Evolutionary conservation across 2,329 filamentous ascomycete species (phyloP).

Genomic region (Penicillium italicum): DNA sequence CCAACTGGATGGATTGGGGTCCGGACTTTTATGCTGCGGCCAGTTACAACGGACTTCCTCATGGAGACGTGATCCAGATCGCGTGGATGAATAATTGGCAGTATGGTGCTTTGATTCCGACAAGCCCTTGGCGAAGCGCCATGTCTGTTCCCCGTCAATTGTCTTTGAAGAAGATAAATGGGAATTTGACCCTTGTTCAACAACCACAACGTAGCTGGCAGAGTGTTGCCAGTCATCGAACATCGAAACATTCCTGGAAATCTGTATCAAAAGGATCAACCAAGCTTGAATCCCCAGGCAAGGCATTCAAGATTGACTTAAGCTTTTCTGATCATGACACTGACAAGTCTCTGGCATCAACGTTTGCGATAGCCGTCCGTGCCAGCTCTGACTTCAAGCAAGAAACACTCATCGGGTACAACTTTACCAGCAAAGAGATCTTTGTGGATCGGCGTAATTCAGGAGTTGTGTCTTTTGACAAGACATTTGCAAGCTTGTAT

Average conservation of each 20-base stretch:
- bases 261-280: constrained; percentile 11
- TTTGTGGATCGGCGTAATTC: constrained; percentile 27
- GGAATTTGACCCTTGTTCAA: constrained; percentile 16
- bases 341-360: background rate
- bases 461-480: constrained; percentile 22
- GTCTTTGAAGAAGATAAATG: constrained; percentile 18
- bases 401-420: constrained; percentile 28
- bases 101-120: constrained; percentile 24
- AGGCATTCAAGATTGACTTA: constrained; percentile 20
- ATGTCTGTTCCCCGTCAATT: constrained; percentile 27
- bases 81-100: constrained; percentile 35
- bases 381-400: constrained; percentile 19
- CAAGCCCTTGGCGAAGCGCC: constrained; percentile 27
- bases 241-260: background rate
- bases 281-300: constrained; percentile 15
- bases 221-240: constrained; percentile 1
- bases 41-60: constrained; percentile 22
- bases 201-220: constrained; percentile 13
- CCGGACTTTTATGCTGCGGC: constrained; percentile 30
- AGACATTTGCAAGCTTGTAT: constrained; percentile 23
- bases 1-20: constrained; percentile 32
- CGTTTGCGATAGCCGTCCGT: constrained; percentile 21
- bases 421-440: constrained; percentile 22
- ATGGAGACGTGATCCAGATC: constrained; percentile 17
- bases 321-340: constrained; percentile 16